Evolutionary conservation across 2,329 filamentous ascomycete species (phyloP).

Genomic region (Coniochaeta prunicola): DNA sequence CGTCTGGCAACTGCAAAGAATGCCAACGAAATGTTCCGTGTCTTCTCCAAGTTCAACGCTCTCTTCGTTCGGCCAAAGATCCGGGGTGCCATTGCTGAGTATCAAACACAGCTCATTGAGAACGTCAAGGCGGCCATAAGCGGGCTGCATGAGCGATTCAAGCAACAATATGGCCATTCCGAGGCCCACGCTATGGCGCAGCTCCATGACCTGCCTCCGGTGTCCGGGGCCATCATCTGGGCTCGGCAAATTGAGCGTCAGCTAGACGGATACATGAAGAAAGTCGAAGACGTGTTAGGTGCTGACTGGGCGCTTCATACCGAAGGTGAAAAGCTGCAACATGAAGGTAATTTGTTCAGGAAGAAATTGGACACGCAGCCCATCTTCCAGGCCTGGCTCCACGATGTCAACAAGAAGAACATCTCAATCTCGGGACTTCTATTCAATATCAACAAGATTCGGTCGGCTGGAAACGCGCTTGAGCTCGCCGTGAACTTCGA

Average conservation of each 20-base stretch:
- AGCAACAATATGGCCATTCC: constrained; percentile 96
- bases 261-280: constrained; percentile 93
- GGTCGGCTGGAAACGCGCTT: constrained; percentile 81
- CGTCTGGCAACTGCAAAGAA: constrained; percentile 92
- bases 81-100: constrained; percentile 92
- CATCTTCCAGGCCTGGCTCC: constrained; percentile 93
- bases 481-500: constrained; percentile 96
- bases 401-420: constrained; percentile 81
- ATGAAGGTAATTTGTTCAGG: constrained; percentile 87
- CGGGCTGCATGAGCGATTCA: constrained; percentile 90
- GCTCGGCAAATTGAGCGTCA: constrained; percentile 95
- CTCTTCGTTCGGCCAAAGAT: constrained; percentile 99
- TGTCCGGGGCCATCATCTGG: constrained; percentile 97
- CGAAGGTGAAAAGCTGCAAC: constrained; percentile 88
- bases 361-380: constrained; percentile 92
- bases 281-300: constrained; percentile 96
- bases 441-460: constrained; percentile 81
- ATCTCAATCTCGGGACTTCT: constrained; percentile 88
- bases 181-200: constrained; percentile 98
- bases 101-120: constrained; percentile 95
- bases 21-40: constrained; percentile 98
- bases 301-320: constrained; percentile 91
- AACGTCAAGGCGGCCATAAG: constrained; percentile 97
- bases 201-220: constrained; percentile 87
- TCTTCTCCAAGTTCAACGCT: constrained; percentile 99